phyloP scores from a whole-genome alignment of 1,284 basidiomycete genomes.

The Earliella scabrosa region DNA sequence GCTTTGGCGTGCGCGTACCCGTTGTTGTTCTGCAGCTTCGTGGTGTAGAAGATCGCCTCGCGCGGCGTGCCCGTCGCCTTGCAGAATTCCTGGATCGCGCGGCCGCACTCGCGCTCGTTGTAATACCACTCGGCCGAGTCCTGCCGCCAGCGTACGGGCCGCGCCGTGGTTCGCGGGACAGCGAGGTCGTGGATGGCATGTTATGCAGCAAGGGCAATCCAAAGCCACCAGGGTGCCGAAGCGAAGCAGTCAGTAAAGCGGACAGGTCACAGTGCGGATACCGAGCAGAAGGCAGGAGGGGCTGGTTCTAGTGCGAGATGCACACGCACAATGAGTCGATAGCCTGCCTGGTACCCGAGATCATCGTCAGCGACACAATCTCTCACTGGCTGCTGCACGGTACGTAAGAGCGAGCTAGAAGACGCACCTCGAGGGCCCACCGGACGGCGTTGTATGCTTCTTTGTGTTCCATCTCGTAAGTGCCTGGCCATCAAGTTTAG shows the following conservation, averaged over 20 bases:
- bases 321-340: conserved; percentile 69
- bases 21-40: conserved; percentile 67
- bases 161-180: no score
- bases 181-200: no score
- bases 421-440: conserved; percentile 58
- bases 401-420: no score
- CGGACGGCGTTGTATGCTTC: conserved; percentile 61
- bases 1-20: conserved; percentile 52
- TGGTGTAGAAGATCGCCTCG: conserved; percentile 67
- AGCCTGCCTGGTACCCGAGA: conserved; percentile 50
- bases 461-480: conserved; percentile 66
- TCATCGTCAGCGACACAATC: no score
- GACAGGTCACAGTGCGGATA: no score
- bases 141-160: conserved; percentile 34
- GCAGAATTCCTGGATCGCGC: conserved; percentile 65
- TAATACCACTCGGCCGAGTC: conserved; percentile 70
- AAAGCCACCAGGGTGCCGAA: no score
- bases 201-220: no score
- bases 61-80: conserved; percentile 50
- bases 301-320: no score
- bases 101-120: conserved; percentile 67
- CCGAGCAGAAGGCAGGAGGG: background rate
- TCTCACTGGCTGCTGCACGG: no score
- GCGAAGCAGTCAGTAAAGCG: no score
- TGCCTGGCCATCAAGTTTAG: conserved; percentile 41